These are phyloP conservation scores for Fistulifera pelliculosa DNA, from an alignment of 108 stramenopile genomes.

Conservation along the genomic window DNA sequence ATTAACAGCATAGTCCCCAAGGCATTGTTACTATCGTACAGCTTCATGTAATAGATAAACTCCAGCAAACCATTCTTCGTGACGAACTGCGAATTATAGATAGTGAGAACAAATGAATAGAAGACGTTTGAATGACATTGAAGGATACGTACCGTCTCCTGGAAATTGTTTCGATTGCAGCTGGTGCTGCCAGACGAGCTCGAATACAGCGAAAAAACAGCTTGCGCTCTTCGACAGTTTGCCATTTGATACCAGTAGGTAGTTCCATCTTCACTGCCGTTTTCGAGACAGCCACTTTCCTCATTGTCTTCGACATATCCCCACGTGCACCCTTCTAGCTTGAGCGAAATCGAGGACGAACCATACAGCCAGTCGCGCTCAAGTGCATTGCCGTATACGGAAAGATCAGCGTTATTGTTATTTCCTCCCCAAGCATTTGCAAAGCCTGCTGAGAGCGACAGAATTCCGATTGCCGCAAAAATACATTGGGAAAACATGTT, in stretches of 20 bases:
- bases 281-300: constrained; percentile 54
- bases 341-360: constrained; percentile 38
- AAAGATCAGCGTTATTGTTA: neutral
- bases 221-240: constrained; percentile 73
- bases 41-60: constrained; percentile 49
- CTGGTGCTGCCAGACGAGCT: constrained; percentile 23
- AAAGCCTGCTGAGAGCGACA: neutral
- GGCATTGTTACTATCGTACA: constrained; percentile 42
- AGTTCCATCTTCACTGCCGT: constrained; percentile 66
- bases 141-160: constrained; percentile 72
- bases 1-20: constrained; percentile 10
- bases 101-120: too few relatives aligned
- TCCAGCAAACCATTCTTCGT: constrained; percentile 62
- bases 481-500: neutral
- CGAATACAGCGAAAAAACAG: constrained; percentile 69
- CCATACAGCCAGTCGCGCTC: constrained; percentile 53
- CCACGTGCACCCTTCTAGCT: constrained; percentile 72
- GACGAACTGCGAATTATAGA: constrained; percentile 59
- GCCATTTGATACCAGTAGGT: constrained; percentile 86
- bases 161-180: constrained; percentile 47
- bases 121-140: too few relatives aligned
- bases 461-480: neutral
- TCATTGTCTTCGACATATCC: constrained; percentile 48
- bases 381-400: constrained; percentile 36
- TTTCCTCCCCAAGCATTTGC: neutral